Evolutionary conservation across 169 alveolate genomes (phyloP), one percentile per base, ranked within the genome.

Genomic region (Plasmodium vinckei): DNA sequence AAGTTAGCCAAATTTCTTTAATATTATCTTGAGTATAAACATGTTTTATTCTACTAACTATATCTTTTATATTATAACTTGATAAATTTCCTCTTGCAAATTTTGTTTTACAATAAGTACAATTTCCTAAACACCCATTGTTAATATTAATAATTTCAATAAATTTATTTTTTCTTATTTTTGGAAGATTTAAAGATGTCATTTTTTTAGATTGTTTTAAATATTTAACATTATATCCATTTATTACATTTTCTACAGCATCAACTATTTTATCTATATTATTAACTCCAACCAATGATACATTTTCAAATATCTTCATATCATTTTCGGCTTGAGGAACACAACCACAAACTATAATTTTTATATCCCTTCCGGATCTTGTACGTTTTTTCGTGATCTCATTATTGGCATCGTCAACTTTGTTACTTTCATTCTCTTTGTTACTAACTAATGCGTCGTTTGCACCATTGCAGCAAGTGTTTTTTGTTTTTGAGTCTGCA

Each of bases 71-170:
- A 23, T 93, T 89, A 92, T 98, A 98, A 56, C 99, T 96, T 6
- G 98, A 97, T 49, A 98, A 94, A 56, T 96, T 97, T 0, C 99
- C 99, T 91, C 99, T 97, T 23, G 94, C 99, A 88, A 98, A 99
- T 93, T 97, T 97, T 25, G 99, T 99, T 87, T 98, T 99, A 94
- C 99, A 99, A 88, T 97, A 99, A 9, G 99, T 98, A 92, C 99
- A 99, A 72, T 96, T 94, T 56, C 99, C 99, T 21, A 99, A 94
- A 65, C 99, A 99, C n/a, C 99, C 99, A 39, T 99, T 97, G 73
- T 97, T 96, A 19, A 92, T 57, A 72, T 92, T 88, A 5, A 88
- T 92, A 33, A 97, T 98, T 93, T 98, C 99, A 21, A 98, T 94
- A 54, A 92, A 94, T 68, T 95, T 94, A 87, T 99, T 99, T 72